phyloP scores from a whole-genome alignment of 2,329 filamentous ascomycete genomes.

The Cladorrhinum sp. region DNA sequence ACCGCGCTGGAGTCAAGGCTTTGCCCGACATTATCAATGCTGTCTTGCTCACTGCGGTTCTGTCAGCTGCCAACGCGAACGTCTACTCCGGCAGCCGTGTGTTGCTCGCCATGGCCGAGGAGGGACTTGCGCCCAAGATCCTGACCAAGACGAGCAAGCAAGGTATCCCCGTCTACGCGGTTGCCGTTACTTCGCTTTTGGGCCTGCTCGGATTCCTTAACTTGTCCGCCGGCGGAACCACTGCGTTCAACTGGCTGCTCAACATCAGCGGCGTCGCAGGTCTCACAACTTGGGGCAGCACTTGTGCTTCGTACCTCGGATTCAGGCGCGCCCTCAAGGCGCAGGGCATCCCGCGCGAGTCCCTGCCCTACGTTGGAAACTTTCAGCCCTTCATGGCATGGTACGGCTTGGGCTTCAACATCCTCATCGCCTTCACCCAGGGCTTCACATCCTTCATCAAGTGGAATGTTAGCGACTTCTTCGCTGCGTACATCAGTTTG shows the following conservation, averaged over 20 bases:
- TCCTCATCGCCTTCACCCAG: constrained; percentile 63
- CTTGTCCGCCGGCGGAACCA: constrained; percentile 55
- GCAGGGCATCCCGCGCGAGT: constrained; percentile 55
- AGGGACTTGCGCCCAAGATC: constrained; percentile 59
- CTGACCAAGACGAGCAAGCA: constrained; percentile 57
- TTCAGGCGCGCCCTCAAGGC: constrained; percentile 60
- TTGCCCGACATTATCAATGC: constrained; percentile 73
- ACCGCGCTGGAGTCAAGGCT: constrained; percentile 59
- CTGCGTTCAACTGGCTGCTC: constrained; percentile 67
- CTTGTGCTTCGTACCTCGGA: constrained; percentile 60
- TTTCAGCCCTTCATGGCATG: constrained; percentile 62
- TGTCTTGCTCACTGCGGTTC: constrained; percentile 72
- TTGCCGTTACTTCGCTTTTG: constrained; percentile 54
- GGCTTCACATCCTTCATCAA: constrained; percentile 67
- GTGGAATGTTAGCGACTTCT: constrained; percentile 60
- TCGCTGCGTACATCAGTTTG: constrained; percentile 62
- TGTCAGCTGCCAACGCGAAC: constrained; percentile 75
- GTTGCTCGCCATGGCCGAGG: constrained; percentile 62
- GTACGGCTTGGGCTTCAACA: constrained; percentile 64
- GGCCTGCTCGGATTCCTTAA: constrained; percentile 67
- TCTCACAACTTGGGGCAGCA: constrained; percentile 68
- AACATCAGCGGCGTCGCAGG: constrained; percentile 68
- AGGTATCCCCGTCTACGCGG: constrained; percentile 62
- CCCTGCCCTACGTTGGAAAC: constrained; percentile 59
- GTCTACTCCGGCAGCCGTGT: constrained; percentile 70